Evolutionary conservation across 192 early-diverging fungal species (phyloP), one percentile per base, ranked within the genome.

Genomic region (Backusella luteola): DNA sequence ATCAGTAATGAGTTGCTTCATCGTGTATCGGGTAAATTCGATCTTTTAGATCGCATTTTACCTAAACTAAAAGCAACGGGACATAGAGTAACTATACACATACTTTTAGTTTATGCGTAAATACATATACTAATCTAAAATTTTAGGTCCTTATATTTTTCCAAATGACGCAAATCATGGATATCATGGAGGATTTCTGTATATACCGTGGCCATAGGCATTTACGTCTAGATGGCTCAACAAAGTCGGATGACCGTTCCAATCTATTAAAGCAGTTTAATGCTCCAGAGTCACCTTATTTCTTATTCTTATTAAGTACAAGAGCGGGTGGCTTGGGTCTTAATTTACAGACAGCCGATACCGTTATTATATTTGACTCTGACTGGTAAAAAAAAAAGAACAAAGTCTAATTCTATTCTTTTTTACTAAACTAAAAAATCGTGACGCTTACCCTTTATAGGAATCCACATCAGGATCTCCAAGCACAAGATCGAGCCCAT

Each of bases 401-500:
- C 19, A 66, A 41, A 76, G 78, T 19, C 42, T 59, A 35, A 74
- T 26, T 7, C n/a, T 4, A 63, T 29, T 35, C 3, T 21, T 34
- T 34, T 39, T 42, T 81, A 14, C 42, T 44, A 44, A 44, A 56
- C 53, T 56, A 56, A 56, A 26, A 56, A 56, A 56, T n/a, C 42
- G 8, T 56, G 53, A 23, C 21, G 19, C 53, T 56, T 56, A 56
- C 53, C 53, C 23, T 56, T 41, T 42, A 86, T 35, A 79, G 78
- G 91, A 98, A 98, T 79, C 98, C 98, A 53, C 95, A 96, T 81
- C 94, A 96, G 74, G 98, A 99, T 87, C 87, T 97, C 49, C 98
- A 99, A 86, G 98, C 98, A 3, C 97, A 97, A 84, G 98, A 98
- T 87, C 96, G 98, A 79, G 98, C 98, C 1, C 96, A 98, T 87